These are phyloP conservation scores for Hyaloscypha variabilis DNA, from an alignment of 495 filamentous ascomycete species.

Conservation along the genomic window DNA sequence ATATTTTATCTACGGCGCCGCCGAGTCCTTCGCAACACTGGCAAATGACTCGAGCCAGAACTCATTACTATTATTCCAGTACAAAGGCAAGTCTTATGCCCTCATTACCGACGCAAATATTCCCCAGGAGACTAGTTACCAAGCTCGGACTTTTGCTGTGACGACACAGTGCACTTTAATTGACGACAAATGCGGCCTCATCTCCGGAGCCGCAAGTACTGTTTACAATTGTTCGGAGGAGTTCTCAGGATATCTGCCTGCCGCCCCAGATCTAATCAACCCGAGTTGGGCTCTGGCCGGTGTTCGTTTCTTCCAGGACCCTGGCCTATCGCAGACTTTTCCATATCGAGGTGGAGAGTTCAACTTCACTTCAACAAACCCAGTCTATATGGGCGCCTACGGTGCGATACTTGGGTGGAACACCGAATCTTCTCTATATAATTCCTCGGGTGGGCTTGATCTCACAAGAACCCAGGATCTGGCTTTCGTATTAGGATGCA, in stretches of 20 bases:
- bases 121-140: neutral
- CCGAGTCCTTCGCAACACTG: neutral
- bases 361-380: neutral
- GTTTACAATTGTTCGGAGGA: neutral
- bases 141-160: conserved; percentile 8
- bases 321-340: neutral
- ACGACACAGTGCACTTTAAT: conserved; percentile 1
- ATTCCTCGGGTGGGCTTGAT: neutral
- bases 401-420: neutral
- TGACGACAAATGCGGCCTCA: neutral
- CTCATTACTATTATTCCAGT: neutral
- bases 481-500: neutral
- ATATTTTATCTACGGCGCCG: neutral
- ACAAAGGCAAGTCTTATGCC: neutral
- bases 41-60: neutral
- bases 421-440: neutral
- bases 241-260: neutral
- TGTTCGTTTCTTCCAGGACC: conserved; percentile 2
- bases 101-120: neutral
- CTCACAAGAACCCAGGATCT: neutral
- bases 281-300: conserved; percentile 1
- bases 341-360: neutral
- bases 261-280: neutral
- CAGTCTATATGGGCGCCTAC: neutral
- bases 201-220: neutral